Percentiles rank a stretch among this genome's conserved stretches.
phyloP scores from a whole-genome alignment of 306 rosid genomes.

The Trifolium dubium region DNA sequence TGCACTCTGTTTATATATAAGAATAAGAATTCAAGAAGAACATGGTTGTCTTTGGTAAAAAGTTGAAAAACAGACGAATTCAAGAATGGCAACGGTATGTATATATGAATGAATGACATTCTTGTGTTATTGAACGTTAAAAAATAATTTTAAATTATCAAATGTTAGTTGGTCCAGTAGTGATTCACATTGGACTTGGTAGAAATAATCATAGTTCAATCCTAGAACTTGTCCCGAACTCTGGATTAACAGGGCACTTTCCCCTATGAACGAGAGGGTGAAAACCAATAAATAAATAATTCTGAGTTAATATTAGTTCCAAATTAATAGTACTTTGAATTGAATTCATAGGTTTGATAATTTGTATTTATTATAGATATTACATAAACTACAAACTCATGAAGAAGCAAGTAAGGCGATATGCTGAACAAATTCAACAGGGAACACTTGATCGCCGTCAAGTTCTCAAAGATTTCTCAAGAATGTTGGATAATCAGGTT shows the following conservation, averaged over 20 bases:
- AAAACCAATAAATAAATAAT: not conserved
- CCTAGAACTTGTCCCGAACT: too few relatives aligned
- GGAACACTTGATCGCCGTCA: slow-evolving; percentile 81
- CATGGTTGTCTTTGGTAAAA: slow-evolving; percentile 98
- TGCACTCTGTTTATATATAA: too few relatives aligned
- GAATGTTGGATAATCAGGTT: slow-evolving; percentile 97
- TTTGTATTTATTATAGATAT: slow-evolving; percentile 57
- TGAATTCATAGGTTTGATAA: slow-evolving; percentile 25
- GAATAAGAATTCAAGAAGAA: slow-evolving; percentile 43
- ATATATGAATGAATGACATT: not conserved
- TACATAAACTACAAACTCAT: slow-evolving; percentile 94
- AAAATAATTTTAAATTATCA: too few relatives aligned
- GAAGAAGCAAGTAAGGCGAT: slow-evolving; percentile 89
- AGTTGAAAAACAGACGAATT: slow-evolving; percentile 85
- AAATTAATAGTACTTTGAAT: not conserved
- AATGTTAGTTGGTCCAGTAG: too few relatives aligned
- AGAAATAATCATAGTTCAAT: too few relatives aligned
- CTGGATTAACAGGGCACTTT: too few relatives aligned
- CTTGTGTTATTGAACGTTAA: not conserved
- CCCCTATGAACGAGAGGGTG: too few relatives aligned
- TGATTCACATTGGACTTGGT: too few relatives aligned
- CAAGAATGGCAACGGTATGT: slow-evolving; percentile 95
- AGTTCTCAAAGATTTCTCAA: slow-evolving; percentile 95
- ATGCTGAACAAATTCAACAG: slow-evolving; percentile 83
- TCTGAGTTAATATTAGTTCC: not conserved